phyloP scores from a whole-genome alignment of 2,329 filamentous ascomycete species.

The Cytospora piceicola region DNA sequence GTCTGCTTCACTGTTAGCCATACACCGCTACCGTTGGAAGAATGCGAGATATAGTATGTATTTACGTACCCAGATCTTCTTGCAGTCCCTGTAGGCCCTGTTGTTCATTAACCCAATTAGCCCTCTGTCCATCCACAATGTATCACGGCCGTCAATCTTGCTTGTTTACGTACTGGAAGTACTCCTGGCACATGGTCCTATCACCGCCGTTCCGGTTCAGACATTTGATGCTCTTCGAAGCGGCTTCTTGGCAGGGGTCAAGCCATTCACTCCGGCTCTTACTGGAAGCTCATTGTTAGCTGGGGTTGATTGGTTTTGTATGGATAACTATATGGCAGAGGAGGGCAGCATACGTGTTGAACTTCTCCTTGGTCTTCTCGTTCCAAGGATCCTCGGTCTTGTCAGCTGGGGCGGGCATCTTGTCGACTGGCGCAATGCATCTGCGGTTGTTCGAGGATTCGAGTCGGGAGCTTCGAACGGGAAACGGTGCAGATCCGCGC shows the following conservation, averaged over 20 bases:
- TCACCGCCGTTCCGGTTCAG: slow-evolving; percentile 87
- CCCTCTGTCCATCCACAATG: not conserved
- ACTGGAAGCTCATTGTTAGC: slow-evolving; percentile 50
- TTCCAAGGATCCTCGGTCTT: slow-evolving; percentile 53
- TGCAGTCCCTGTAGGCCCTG: slow-evolving; percentile 92
- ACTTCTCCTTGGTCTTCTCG: slow-evolving; percentile 64
- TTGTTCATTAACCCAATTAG: not conserved
- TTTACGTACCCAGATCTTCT: slow-evolving; percentile 83
- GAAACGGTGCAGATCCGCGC: not conserved
- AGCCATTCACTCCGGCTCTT: slow-evolving; percentile 89
- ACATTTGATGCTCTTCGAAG: slow-evolving; percentile 82
- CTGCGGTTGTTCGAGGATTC: not conserved
- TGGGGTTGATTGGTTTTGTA: slow-evolving; percentile 2
- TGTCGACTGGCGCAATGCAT: slow-evolving; percentile 25
- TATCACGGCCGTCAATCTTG: not conserved
- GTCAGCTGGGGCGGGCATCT: slow-evolving; percentile 26
- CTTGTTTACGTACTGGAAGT: slow-evolving; percentile 76
- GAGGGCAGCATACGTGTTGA: slow-evolving; percentile 58
- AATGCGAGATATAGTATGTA: not conserved
- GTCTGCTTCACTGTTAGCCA: slow-evolving; percentile 32
- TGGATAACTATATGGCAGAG: too few relatives aligned
- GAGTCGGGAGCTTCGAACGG: too few relatives aligned
- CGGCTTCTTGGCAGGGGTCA: slow-evolving; percentile 94
- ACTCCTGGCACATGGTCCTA: slow-evolving; percentile 87
- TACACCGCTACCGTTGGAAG: not conserved